Base-by-base conservation (phyloP, 2,329 filamentous ascomycete genomes). In the Ramularia collo-cygni region DNA sequence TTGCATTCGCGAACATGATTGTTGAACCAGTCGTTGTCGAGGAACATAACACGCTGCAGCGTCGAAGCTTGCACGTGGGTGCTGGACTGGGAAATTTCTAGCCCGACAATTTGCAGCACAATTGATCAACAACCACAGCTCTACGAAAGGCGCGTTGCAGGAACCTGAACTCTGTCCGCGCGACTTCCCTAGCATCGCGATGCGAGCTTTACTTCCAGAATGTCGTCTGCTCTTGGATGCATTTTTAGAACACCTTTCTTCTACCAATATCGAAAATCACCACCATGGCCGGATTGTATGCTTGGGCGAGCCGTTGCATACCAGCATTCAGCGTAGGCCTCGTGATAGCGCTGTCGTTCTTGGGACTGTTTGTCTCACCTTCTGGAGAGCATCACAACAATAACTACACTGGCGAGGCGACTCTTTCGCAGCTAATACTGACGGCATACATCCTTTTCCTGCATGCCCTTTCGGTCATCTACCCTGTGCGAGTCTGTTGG, bases 401-500 rank as follows among this genome's bases (percentile, higher is more conserved):
- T 17, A 35, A 42, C 19, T 52, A 51, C 39, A 38, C 52, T 50
- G 56, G 54, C 35, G 42, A 50, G 28, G 51, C 55, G 10, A 57
- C 56, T 6, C 35, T 47, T 18, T 49, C 52, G 31, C 56, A 59
- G 43, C 45, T 56, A 30, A 44, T 55, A 29, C 52, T 58, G 40
- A 52, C 48, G 38, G 43, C 76, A 54, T 85, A 84, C 61, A 77
- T 74, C 37, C 65, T 84, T 13, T 57, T 81, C 24, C 73, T 84
- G 40, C 81, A 85, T 58, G 42, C 77, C 38, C 65, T 83, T 38
- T 78, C 82, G 52, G 74, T 76, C 47, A 59, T 71, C 21, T 84
- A 85, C 51, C 77, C 79, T 15, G 54, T 80, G 4, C 73, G 79
- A 43, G 75, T 77, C 16, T 77, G 72, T 61, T 81, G 71, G 67